Base-by-base conservation (phyloP, 148 eudicot species). In the Diospyros lotus region DNA sequence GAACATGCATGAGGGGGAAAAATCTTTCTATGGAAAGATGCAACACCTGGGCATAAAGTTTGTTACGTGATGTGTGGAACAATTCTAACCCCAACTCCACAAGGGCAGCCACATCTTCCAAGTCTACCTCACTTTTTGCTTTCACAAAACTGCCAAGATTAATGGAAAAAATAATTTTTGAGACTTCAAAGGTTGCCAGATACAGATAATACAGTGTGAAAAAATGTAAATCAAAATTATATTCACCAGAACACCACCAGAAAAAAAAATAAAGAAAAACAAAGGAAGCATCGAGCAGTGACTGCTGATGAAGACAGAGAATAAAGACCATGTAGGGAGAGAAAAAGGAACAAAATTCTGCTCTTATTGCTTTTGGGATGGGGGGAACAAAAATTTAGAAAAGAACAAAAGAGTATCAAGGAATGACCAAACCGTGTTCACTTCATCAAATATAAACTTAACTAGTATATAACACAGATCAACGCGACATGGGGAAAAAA, bases 71-170 rank as follows among this genome's bases (percentile, higher is more conserved):
- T 51, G 79, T 83, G 55, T 81, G 76, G 73, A 91, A 96, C 73
- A 96, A 73, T 58, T 91, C 85, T 65, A 96, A 75, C 40, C 94
- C 99, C 72, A 89, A 40, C 71, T 83, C 80, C 69, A 91, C 88
- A 77, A 91, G 63, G 50, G 79, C 77, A 58, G 64, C 44, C 40
- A 93, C 98, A 86, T 96, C 99, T 69, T 96, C 97, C 68, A 89
- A 66, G 3, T 82, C 75, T 71, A 96, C 78, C 14, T 91, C 93
- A 77, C 99, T 96, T 87, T 93, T 96, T 4, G 99, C 99, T 83
- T 88, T 93, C 61, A 96, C 76, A 48, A 88, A 96, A 40, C 99
- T 96, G 86, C 28, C 87, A 82, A 39, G 10, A 69, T 7, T 43
- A 75, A 67, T 61, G 58, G 52, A 28, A 58, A 41, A 39, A 67